phyloP scores from a whole-genome alignment of 805 yeast species.

The Wickerhamia fluorescens region DNA sequence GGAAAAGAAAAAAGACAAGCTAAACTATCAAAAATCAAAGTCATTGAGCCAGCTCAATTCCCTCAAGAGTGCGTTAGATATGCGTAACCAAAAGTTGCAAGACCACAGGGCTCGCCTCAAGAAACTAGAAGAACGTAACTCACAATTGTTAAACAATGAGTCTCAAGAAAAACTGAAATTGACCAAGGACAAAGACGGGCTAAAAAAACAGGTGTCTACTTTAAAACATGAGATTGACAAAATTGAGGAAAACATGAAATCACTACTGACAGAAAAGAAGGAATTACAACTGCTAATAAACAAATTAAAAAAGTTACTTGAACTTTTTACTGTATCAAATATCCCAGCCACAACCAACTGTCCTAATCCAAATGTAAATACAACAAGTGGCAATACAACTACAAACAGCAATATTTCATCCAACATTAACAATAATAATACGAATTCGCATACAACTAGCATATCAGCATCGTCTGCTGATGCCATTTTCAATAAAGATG shows the following conservation, averaged over 20 bases:
- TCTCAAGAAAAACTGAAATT: slow-evolving; percentile 16
- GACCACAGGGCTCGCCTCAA: slow-evolving; percentile 11
- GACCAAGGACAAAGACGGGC: slow-evolving; percentile 8
- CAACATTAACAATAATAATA: background rate
- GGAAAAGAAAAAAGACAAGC: slow-evolving; percentile 24
- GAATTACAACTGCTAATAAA: slow-evolving; percentile 10
- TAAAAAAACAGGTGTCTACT: slow-evolving; percentile 10
- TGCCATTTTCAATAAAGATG: slow-evolving; percentile 24
- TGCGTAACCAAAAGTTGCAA: slow-evolving; percentile 13
- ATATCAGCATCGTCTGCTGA: slow-evolving; percentile 2
- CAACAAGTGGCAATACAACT: no score
- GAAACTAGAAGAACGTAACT: slow-evolving; percentile 18
- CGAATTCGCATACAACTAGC: slow-evolving; percentile 1
- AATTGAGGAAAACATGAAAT: slow-evolving; percentile 20
- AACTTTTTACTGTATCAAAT: slow-evolving; percentile 11
- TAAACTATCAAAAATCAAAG: slow-evolving; percentile 27
- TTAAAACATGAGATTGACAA: slow-evolving; percentile 15
- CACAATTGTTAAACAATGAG: slow-evolving; percentile 17
- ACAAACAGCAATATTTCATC: background rate
- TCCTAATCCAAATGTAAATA: no score
- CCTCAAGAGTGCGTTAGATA: slow-evolving; percentile 12
- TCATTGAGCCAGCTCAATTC: slow-evolving; percentile 16
- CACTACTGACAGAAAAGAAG: slow-evolving; percentile 16
- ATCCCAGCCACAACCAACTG: slow-evolving; percentile 1
- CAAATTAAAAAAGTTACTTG: slow-evolving; percentile 18